phyloP scores from a whole-genome alignment of 306 rosid species.

The Vigna angularis region DNA sequence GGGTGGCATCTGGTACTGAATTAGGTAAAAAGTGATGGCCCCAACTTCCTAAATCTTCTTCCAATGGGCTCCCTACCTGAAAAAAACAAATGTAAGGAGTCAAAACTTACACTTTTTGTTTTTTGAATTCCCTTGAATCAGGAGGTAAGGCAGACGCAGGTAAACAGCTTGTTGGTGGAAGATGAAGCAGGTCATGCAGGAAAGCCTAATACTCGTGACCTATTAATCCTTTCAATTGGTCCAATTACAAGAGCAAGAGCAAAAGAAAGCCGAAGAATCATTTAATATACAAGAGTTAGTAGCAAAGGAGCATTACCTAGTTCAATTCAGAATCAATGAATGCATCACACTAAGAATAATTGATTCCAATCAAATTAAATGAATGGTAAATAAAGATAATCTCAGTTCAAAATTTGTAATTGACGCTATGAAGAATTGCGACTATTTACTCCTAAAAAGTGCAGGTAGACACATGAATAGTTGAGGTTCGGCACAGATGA shows the following conservation, averaged over 20 bases:
- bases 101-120: constrained; percentile 24
- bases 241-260: neutral
- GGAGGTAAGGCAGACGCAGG: constrained; percentile 20
- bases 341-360: neutral
- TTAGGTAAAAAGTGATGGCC: constrained; percentile 87
- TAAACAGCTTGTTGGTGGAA: neutral
- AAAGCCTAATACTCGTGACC: neutral
- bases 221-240: neutral
- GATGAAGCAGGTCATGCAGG: neutral
- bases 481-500: neutral
- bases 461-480: neutral
- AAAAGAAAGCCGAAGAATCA: neutral
- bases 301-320: neutral
- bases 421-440: neutral
- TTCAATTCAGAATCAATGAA: neutral
- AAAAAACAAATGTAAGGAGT: constrained; percentile 38
- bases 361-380: neutral
- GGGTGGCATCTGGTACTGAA: constrained; percentile 85
- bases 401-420: neutral
- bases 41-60: constrained; percentile 93
- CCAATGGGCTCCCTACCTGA: constrained; percentile 88
- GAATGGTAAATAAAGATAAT: neutral
- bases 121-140: constrained; percentile 25
- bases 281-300: neutral
- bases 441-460: neutral